Percentiles rank a stretch among this genome's conserved stretches.
These are phyloP conservation scores for Linnemannia zychae DNA, from an alignment of 192 early-diverging fungal genomes.

Conservation along the genomic window DNA sequence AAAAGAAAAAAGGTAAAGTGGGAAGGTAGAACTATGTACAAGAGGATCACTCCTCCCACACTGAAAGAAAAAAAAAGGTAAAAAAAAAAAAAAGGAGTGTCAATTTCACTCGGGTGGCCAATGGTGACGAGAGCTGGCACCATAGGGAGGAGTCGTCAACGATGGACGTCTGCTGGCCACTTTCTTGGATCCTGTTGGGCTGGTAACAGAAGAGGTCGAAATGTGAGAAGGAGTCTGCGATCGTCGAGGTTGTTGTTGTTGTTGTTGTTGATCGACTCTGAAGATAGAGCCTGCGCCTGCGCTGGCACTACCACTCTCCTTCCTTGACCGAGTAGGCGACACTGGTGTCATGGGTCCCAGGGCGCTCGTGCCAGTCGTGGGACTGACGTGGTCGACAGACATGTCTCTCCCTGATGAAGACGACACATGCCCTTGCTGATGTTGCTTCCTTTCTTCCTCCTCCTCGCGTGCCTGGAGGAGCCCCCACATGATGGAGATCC, in stretches of 20 bases:
- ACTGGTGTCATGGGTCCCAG: not conserved
- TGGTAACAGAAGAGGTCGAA: not conserved
- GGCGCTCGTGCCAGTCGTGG: not conserved
- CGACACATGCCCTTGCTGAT: slow-evolving; percentile 6
- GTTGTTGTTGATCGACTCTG: no score
- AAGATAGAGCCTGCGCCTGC: not conserved
- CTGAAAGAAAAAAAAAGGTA: not conserved
- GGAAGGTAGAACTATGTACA: slow-evolving; percentile 9
- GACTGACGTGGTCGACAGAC: not conserved
- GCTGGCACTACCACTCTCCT: not conserved
- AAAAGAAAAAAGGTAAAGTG: not conserved
- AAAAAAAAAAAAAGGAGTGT: not conserved
- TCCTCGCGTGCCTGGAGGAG: slow-evolving; percentile 42
- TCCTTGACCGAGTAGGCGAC: not conserved
- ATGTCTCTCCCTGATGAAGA: not conserved
- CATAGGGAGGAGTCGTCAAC: not conserved
- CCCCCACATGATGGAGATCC: slow-evolving; percentile 54
- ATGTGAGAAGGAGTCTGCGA: not conserved
- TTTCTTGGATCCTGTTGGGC: not conserved
- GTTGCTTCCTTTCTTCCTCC: slow-evolving; percentile 21
- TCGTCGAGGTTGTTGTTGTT: no score
- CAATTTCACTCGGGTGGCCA: not conserved
- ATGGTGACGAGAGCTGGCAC: not conserved
- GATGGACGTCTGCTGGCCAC: not conserved
- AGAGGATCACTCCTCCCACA: slow-evolving; percentile 9